Conservation (phyloP, 257 asterid genomes). For the Lantana camara region DNA sequence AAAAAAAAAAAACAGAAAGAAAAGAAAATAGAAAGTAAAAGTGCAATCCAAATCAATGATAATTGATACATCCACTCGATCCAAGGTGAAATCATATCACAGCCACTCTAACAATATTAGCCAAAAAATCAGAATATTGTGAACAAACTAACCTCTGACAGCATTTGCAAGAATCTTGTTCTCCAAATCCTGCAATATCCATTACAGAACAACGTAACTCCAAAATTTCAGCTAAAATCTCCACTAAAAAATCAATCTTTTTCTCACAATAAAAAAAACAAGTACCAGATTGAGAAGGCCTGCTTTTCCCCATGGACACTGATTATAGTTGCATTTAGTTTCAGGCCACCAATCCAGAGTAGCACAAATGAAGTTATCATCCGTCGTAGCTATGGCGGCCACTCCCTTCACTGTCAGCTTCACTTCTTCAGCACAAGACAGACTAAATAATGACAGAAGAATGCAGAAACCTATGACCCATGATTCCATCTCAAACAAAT, state of each 20-base stretch:
- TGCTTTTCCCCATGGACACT: constrained; percentile 75
- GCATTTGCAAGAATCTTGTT: constrained; percentile 68
- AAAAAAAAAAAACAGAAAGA: no score
- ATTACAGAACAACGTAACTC: neutral
- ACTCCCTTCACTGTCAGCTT: constrained; percentile 44
- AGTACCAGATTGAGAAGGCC: constrained; percentile 64
- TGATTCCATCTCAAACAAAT: constrained; percentile 36
- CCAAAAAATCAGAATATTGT: no score
- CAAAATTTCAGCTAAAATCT: constrained; percentile 1
- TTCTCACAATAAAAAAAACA: neutral
- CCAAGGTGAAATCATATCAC: no score
- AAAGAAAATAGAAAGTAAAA: no score
- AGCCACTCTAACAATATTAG: no score
- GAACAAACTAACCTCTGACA: constrained; percentile 56
- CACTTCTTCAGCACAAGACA: constrained; percentile 47
- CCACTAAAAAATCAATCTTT: neutral
- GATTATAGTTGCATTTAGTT: constrained; percentile 62
- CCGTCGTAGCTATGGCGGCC: constrained; percentile 56
- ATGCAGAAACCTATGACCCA: constrained; percentile 24
- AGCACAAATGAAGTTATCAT: constrained; percentile 71
- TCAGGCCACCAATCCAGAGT: constrained; percentile 91
- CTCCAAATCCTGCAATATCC: constrained; percentile 52
- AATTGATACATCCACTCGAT: no score
- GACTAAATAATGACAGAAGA: constrained; percentile 31
- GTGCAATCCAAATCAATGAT: no score